Evolutionary conservation across 768 basidiomycete genomes (phyloP).

Genomic region (Psilocybe sp.): DNA sequence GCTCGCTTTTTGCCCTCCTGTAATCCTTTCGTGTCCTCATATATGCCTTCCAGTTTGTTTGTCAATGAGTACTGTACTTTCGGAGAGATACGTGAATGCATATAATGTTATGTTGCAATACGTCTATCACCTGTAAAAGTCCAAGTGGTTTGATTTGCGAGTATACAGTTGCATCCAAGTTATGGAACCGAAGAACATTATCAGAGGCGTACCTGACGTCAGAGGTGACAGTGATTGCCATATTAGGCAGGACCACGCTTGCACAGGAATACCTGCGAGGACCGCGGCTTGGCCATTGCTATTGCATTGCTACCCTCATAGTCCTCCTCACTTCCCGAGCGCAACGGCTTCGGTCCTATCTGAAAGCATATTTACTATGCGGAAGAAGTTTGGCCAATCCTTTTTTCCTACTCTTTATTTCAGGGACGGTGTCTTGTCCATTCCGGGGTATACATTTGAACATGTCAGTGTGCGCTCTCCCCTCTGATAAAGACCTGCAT

Average conservation of each 20-base stretch:
- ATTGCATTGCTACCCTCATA: not conserved
- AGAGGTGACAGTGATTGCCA: too few relatives aligned
- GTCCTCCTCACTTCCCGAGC: not conserved
- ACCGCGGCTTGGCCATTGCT: too few relatives aligned
- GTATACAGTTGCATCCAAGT: not conserved
- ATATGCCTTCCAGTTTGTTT: not conserved
- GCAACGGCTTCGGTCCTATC: not conserved
- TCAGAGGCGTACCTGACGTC: too few relatives aligned
- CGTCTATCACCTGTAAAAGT: not conserved
- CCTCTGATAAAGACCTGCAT: not conserved
- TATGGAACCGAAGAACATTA: too few relatives aligned
- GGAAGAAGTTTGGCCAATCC: conserved; percentile 53
- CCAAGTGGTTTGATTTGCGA: not conserved
- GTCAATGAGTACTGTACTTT: not conserved
- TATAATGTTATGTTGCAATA: not conserved
- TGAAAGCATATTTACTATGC: conserved; percentile 30
- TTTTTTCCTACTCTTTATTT: conserved; percentile 60
- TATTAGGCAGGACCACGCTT: too few relatives aligned
- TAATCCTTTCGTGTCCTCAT: not conserved
- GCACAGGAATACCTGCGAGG: too few relatives aligned
- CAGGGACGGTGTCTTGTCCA: conserved; percentile 53
- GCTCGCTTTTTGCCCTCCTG: not conserved
- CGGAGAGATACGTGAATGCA: too few relatives aligned
- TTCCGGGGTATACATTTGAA: conserved; percentile 74
- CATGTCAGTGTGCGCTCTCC: conserved; percentile 36